phyloP scores from a whole-genome alignment of 768 basidiomycete genomes.

The Xerocomus brunneocitrinus region DNA sequence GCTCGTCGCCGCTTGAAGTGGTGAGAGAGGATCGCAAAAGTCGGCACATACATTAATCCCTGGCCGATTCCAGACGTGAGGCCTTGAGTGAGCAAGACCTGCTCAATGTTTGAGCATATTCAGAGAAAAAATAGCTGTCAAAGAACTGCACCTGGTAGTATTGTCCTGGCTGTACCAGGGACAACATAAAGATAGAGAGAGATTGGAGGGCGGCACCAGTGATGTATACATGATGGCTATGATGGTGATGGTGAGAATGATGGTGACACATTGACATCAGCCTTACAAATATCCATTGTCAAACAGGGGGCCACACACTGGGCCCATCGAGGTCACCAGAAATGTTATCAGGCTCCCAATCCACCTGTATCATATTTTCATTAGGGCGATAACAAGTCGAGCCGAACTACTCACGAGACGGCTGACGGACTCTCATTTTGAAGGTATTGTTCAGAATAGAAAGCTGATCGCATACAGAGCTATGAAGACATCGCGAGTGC shows the following conservation, averaged over 20 bases:
- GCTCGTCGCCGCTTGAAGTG: slow-evolving; percentile 40
- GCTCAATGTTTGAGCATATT: background rate
- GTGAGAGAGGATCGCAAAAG: slow-evolving; percentile 39
- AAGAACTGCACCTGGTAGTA: background rate
- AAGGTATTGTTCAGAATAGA: slow-evolving; percentile 19
- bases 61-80: slow-evolving; percentile 38
- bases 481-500: background rate
- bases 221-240: slow-evolving; percentile 17
- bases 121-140: background rate
- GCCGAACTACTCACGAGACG: slow-evolving; percentile 16
- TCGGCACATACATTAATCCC: slow-evolving; percentile 44
- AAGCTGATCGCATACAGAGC: slow-evolving; percentile 7
- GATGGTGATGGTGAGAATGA: background rate
- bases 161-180: slow-evolving; percentile 30
- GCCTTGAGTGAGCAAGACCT: slow-evolving; percentile 46
- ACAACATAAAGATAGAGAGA: slow-evolving; percentile 36
- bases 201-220: slow-evolving; percentile 25
- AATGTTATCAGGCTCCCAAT: slow-evolving; percentile 20
- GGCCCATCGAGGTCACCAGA: slow-evolving; percentile 17
- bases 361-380: slow-evolving; percentile 18
- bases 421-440: slow-evolving; percentile 20
- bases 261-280: no score
- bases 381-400: background rate
- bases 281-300: slow-evolving; percentile 29
- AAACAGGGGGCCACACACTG: slow-evolving; percentile 22